Evolutionary conservation across 2,329 filamentous ascomycete genomes (phyloP).

Genomic region (Trichoderma hamatum): DNA sequence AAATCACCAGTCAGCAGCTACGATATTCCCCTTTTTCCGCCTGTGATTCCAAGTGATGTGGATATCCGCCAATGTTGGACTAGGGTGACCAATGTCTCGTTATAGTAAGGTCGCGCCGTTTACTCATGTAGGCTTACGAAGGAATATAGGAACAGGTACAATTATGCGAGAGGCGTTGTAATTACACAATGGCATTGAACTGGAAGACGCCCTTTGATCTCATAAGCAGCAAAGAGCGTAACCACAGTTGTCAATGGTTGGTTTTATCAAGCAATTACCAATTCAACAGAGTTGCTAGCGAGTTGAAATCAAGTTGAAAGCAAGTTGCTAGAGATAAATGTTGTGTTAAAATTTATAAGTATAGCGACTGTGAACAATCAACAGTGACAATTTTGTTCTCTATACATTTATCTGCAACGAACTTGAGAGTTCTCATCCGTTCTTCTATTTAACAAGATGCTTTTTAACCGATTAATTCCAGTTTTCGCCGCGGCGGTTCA

Average conservation of each 20-base stretch:
- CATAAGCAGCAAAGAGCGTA: not conserved
- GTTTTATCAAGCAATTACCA: not conserved
- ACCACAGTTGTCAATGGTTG: not conserved
- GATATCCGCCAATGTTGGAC: not conserved
- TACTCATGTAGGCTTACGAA: not conserved
- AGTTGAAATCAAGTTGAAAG: not conserved
- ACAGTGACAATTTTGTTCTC: not conserved
- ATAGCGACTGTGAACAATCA: not conserved
- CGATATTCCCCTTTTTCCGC: not conserved
- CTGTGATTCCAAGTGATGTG: constrained; percentile 8
- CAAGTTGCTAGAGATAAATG: not conserved
- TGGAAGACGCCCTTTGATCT: not conserved
- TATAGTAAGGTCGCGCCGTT: not conserved
- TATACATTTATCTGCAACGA: no score
- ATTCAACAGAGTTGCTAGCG: not conserved
- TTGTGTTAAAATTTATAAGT: not conserved
- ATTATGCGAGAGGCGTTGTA: not conserved
- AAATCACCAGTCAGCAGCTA: not conserved
- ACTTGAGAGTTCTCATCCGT: not conserved
- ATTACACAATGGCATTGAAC: not conserved
- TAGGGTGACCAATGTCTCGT: not conserved
- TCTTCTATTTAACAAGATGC: not conserved
- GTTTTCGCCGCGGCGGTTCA: constrained; percentile 1
- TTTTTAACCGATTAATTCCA: not conserved
- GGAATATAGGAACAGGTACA: not conserved